These are phyloP conservation scores for Saprolegnia parasitica DNA, from an alignment of 352 stramenopile species.

Conservation along the genomic window DNA sequence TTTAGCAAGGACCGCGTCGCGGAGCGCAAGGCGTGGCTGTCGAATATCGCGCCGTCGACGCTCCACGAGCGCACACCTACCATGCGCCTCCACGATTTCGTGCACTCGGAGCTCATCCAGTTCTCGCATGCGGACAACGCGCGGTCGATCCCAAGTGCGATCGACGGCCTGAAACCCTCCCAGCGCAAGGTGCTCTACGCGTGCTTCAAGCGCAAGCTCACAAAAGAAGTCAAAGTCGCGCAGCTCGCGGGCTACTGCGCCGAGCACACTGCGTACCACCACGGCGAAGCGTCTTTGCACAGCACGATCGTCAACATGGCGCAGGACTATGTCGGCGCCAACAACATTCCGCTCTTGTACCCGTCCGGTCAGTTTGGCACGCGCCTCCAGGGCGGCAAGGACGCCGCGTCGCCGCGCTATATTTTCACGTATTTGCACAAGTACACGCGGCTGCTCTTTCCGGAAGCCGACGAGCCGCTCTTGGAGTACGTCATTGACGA, in stretches of 20 bases:
- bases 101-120: conserved; percentile 98
- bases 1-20: conserved; percentile 96
- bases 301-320: conserved; percentile 99
- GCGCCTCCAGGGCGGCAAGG: conserved; percentile 96
- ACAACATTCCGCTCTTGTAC: conserved; percentile 98
- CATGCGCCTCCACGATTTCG: conserved; percentile 95
- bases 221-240: conserved; percentile 98
- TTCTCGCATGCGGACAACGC: conserved; percentile 97
- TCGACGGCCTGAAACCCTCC: conserved; percentile 98
- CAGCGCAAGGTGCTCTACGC: conserved; percentile 97
- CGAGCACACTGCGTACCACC: conserved; percentile 97
- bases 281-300: conserved; percentile 97
- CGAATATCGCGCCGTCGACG: conserved; percentile 77
- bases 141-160: conserved; percentile 93
- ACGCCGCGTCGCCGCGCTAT: conserved; percentile 96
- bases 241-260: conserved; percentile 98
- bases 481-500: conserved; percentile 97
- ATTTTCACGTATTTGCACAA: conserved; percentile 98
- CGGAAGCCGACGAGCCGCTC: conserved; percentile 97
- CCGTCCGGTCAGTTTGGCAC: conserved; percentile 99
- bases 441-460: conserved; percentile 96
- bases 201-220: conserved; percentile 98
- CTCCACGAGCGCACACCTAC: conserved; percentile 88
- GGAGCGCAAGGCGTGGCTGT: conserved; percentile 96
- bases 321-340: conserved; percentile 96